These are phyloP conservation scores for Penicillium samsonianum DNA, from an alignment of 495 filamentous ascomycete species.

Conservation along the genomic window DNA sequence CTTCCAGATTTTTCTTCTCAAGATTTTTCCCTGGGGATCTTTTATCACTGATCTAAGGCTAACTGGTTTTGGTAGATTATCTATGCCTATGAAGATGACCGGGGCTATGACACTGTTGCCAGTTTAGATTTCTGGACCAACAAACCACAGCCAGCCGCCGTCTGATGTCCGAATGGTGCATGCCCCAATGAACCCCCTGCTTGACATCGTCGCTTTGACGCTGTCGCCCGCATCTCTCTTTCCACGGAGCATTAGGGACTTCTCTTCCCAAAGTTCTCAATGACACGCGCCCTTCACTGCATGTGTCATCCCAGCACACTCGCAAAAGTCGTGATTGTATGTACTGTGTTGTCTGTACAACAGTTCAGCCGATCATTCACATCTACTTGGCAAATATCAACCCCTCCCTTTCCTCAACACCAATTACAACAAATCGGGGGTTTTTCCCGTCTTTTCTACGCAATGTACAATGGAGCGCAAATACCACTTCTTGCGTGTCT, in stretches of 20 bases:
- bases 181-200: not conserved
- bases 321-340: not conserved
- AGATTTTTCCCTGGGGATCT: too few relatives aligned
- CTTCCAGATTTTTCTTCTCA: not conserved
- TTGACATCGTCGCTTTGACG: not conserved
- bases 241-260: not conserved
- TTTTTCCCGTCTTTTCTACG: conserved; percentile 20
- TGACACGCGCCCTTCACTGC: not conserved
- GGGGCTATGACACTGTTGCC: conserved; percentile 87
- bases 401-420: conserved; percentile 3
- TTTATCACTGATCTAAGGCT: conserved; percentile 14
- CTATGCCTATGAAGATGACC: conserved; percentile 96
- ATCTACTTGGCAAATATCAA: conserved; percentile 7
- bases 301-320: not conserved
- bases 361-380: not conserved
- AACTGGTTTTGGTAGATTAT: conserved; percentile 61
- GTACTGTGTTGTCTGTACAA: not conserved
- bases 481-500: conserved; percentile 44
- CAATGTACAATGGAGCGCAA: conserved; percentile 53
- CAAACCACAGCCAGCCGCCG: conserved; percentile 40
- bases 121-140: conserved; percentile 93
- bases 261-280: not conserved
- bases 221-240: not conserved
- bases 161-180: conserved; percentile 14
- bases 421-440: conserved; percentile 1